phyloP scores from a whole-genome alignment of 2,329 filamentous ascomycete species.

The Neopestalotiopsis clavispora region DNA sequence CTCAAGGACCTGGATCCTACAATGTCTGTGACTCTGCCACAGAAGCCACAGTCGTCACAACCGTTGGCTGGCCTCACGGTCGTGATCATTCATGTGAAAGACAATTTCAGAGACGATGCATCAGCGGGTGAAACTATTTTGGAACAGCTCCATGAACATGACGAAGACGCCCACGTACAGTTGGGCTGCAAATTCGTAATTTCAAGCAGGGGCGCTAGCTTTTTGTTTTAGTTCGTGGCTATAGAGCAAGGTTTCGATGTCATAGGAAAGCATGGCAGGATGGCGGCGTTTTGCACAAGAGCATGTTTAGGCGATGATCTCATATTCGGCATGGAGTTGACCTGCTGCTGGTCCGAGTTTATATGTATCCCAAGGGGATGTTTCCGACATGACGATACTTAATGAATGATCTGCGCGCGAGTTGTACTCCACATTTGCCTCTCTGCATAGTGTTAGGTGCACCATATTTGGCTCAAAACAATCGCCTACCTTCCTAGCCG shows the following conservation, averaged over 20 bases:
- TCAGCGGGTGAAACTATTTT: conserved; percentile 70
- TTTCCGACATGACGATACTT: background rate
- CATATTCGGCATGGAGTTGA: background rate
- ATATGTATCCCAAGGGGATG: background rate
- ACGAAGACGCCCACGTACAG: conserved; percentile 62
- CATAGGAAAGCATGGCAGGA: background rate
- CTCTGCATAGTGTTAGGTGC: background rate
- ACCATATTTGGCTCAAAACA: too few relatives aligned
- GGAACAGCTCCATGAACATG: conserved; percentile 69
- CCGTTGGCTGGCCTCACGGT: conserved; percentile 77
- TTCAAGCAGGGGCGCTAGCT: conserved; percentile 67
- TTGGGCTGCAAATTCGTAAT: conserved; percentile 84
- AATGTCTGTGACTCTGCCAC: conserved; percentile 15
- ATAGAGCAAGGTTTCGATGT: background rate
- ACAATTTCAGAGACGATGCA: conserved; percentile 75
- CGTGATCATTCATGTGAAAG: conserved; percentile 94
- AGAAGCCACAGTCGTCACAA: conserved; percentile 29
- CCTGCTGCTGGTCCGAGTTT: background rate
- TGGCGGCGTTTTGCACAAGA: background rate
- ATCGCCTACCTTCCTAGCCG: too few relatives aligned
- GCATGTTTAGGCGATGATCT: background rate
- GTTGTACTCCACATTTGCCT: background rate
- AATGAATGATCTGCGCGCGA: background rate
- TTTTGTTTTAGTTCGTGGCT: conserved; percentile 46
- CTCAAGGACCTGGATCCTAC: conserved; percentile 41